These are phyloP conservation scores for Suillus occidentalis DNA, from an alignment of 768 basidiomycete species.

Conservation along the genomic window DNA sequence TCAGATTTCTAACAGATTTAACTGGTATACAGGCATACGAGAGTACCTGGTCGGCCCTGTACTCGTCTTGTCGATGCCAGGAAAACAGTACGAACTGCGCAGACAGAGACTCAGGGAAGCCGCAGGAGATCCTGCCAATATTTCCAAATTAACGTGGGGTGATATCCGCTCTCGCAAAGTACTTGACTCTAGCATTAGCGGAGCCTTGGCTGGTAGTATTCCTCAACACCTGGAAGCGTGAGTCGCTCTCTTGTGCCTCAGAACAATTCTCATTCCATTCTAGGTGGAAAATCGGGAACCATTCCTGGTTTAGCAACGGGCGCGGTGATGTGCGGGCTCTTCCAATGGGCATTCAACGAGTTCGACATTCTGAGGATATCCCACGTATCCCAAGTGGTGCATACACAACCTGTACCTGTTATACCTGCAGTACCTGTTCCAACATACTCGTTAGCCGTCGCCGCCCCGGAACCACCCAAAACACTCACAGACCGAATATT, in stretches of 20 bases:
- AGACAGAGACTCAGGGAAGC: constrained; percentile 33
- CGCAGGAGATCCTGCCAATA: constrained; percentile 16
- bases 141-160: constrained; percentile 38
- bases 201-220: constrained; percentile 63
- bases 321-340: constrained; percentile 52
- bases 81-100: constrained; percentile 46
- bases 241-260: constrained; percentile 25
- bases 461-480: constrained; percentile 4
- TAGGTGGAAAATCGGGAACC: constrained; percentile 63
- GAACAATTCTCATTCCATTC: neutral
- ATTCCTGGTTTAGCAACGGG: constrained; percentile 62
- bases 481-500: constrained; percentile 40
- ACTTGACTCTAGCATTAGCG: constrained; percentile 73
- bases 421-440: neutral
- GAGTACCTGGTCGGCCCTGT: constrained; percentile 75
- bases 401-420: constrained; percentile 11
- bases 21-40: constrained; percentile 53
- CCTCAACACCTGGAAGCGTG: constrained; percentile 61
- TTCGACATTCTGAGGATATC: constrained; percentile 58
- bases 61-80: constrained; percentile 45
- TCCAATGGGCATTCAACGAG: constrained; percentile 76
- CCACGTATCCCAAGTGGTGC: constrained; percentile 43
- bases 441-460: neutral
- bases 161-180: constrained; percentile 60
- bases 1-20: neutral